A percentile compares a stretch with the other conserved stretches of the same genome.
Evolutionary conservation across 305 asterid species (phyloP).

Genomic region (Fraxinus dipetala): DNA sequence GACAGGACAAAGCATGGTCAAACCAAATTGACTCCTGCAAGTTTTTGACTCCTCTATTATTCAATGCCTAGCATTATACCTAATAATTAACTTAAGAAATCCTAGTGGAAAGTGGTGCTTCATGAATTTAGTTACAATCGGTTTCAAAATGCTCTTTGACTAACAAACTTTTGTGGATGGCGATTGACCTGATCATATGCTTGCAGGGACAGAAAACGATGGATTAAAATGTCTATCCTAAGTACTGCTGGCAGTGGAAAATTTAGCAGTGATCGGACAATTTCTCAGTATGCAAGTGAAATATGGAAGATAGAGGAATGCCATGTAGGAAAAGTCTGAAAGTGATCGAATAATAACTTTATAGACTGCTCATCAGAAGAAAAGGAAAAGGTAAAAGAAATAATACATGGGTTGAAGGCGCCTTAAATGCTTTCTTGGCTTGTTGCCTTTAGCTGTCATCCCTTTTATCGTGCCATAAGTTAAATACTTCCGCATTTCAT

Average conservation of each 20-base stretch:
- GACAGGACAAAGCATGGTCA: not conserved
- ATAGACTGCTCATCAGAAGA: not conserved
- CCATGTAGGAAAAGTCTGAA: slow-evolving; percentile 37
- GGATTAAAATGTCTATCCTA: slow-evolving; percentile 91
- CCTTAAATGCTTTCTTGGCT: not conserved
- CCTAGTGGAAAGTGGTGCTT: not conserved
- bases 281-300: slow-evolving; percentile 83
- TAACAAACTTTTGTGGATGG: not conserved
- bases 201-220: slow-evolving; percentile 88
- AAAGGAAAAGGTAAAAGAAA: not conserved
- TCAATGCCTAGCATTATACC: not conserved
- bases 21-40: not conserved
- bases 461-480: not conserved
- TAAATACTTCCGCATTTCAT: not conserved
- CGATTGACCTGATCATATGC: slow-evolving; percentile 1
- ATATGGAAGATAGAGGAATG: slow-evolving; percentile 83
- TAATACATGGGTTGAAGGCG: not conserved
- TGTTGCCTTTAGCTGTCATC: not conserved
- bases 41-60: not conserved
- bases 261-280: slow-evolving; percentile 94
- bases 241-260: slow-evolving; percentile 97
- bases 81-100: not conserved
- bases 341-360: not conserved
- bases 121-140: not conserved
- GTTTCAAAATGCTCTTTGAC: not conserved